Evolutionary conservation across 2,329 filamentous ascomycete species (phyloP), one percentile per base, ranked within the genome.

Genomic region (Plectosphaerella cucumerina): DNA sequence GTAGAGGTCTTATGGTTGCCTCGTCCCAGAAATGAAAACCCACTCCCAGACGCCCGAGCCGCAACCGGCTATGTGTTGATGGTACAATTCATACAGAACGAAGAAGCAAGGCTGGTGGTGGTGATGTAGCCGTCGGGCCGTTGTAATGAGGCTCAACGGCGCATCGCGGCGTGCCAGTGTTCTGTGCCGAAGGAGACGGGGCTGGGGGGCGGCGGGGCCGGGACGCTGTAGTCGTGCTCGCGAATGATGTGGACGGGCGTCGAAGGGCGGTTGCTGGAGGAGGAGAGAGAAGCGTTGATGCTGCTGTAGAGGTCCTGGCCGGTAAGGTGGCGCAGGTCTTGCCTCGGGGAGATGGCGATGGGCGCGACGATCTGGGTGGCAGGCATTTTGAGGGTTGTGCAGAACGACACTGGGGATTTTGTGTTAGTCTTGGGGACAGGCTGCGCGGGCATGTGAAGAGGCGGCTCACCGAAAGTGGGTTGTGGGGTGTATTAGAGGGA

Each of bases 191-290:
- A 85, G 67, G 78, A 80, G 62, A 86, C 79, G 8, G 83, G 83
- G 58, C 79, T 84, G 12, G 83, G 81, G 18, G 83, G 83, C 12
- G 83, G 83, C 39, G 83, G 80, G 14, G 82, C 81, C n/a, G 83
- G 83, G 18, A 85, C 81, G 31, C 75, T 73, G 69, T 84, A 86
- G 65, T 85, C 82, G 52, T 79, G 70, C 59, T 82, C 77, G 56
- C 72, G 72, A 59, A 81, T 80, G 56, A 71, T 69, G 57, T 74
- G 77, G 54, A 74, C 69, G 1, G 78, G 77, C 3, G 74, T 72
- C 53, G 69, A 62, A 17, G 72, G 67, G n/a, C 68, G 66, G 53
- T 69, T 64, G 58, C 72, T 72, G 52, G 72, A 70, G 51, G 72
- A 71, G 42, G 69, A 61, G 43, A 82, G 70, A 37, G 75, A 77